Conservation (phyloP, 306 rosid genomes). For the Adenanthera pavonina region DNA sequence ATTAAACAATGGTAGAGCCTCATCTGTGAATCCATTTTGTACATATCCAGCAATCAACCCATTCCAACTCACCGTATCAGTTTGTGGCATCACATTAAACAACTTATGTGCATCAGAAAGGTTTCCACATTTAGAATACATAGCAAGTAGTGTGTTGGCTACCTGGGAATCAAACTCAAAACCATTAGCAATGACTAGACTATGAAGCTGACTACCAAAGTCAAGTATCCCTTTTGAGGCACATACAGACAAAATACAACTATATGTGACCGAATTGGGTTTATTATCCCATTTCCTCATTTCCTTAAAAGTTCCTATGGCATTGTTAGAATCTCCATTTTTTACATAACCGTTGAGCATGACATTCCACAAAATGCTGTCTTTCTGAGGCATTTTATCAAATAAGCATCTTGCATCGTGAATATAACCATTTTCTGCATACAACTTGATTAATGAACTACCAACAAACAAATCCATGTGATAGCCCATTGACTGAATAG, state of each 20-base stretch:
- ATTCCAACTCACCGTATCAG: conserved; percentile 75
- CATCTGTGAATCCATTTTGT: conserved; percentile 64
- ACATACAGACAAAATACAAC: conserved; percentile 67
- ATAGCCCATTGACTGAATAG: conserved; percentile 55
- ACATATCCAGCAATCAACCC: conserved; percentile 76
- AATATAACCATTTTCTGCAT: conserved; percentile 66
- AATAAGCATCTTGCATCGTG: conserved; percentile 66
- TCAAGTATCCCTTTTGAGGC: conserved; percentile 55
- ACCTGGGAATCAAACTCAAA: conserved; percentile 62
- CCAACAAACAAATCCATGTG: conserved; percentile 69
- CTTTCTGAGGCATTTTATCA: conserved; percentile 69
- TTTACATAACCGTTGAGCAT: conserved; percentile 76
- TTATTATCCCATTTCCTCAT: conserved; percentile 53
- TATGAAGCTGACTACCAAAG: conserved; percentile 79
- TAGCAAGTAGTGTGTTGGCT: conserved; percentile 64
- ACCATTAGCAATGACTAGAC: conserved; percentile 61
- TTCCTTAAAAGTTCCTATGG: conserved; percentile 54
- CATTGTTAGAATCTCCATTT: conserved; percentile 57
- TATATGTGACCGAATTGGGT: conserved; percentile 64
- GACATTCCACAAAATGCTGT: conserved; percentile 75
- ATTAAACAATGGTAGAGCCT: conserved; percentile 58
- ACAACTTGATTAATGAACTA: conserved; percentile 73
- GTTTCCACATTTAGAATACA: conserved; percentile 70
- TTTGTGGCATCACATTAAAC: conserved; percentile 56
- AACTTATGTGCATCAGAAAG: conserved; percentile 56